Evolutionary conservation across 371 early-diverging fungal genomes (phyloP), one percentile per base, ranked within the genome.

Genomic region (Apophysomyces elegans): DNA sequence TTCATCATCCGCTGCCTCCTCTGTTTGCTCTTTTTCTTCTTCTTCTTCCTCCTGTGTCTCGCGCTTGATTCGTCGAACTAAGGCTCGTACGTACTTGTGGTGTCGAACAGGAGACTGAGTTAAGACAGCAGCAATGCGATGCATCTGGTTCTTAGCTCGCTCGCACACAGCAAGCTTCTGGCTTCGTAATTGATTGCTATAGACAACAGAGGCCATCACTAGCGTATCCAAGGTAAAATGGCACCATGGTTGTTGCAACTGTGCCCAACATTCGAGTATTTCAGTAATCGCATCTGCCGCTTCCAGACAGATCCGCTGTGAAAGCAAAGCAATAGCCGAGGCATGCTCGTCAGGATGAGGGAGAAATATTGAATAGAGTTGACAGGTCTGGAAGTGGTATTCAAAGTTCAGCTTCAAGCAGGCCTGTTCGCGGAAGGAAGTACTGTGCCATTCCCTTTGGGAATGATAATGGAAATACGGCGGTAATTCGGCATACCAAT

Each of bases 341-440:
- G 59, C 7, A 0, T 60, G 37, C 32, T 67, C 61, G 9, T 62
- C 63, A 0, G 68, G 58, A 16, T 56, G 54, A 8, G 70, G 67
- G 3, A 68, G 58, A 50, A 76, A 76, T 2, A 72, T 54, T 1
- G 65, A 60, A 26, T 76, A 72, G 11, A 76, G 59, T 62, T 76
- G 76, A 44, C 67, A 72, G 0, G 70, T 45, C 41, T 70, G 72
- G 32, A 72, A 76, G 16, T 76, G 64, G 47, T 68, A 72, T 43
- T 76, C 76, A n/a, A 62, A 63, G 38, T 67, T 72, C 32, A 76
- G 68, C 43, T 76, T 76, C 50, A 76, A 57, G 36, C 76, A 76
- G 1, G 65, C 72, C 66, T 76, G 76, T 59, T 76, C 76, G 4
- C 76, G 70, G 36, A 76, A 76, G 0, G 76, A 76, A 11, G 65